Conservation (phyloP, 2,329 filamentous ascomycete species). For the Phyllosticta capitalensis region DNA sequence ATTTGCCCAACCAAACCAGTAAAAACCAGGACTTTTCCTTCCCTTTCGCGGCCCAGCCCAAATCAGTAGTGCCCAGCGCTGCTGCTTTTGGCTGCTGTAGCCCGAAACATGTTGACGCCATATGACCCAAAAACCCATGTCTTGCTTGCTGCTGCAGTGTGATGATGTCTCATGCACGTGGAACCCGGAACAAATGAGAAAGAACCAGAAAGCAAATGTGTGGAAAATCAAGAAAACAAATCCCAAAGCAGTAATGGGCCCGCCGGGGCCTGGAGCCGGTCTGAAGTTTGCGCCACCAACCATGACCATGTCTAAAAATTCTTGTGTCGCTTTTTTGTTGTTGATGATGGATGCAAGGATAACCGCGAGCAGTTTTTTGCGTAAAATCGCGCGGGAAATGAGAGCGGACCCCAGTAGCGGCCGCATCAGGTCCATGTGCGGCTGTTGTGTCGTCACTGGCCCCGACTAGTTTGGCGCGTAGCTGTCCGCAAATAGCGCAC, state of each 20-base stretch:
- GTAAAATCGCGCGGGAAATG: constrained; percentile 1
- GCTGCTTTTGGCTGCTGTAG: not conserved
- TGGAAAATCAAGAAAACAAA: too few species aligned
- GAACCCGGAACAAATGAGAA: not conserved
- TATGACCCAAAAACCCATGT: not conserved
- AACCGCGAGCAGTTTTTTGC: not conserved
- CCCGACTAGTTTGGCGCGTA: not conserved
- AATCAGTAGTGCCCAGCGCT: not conserved
- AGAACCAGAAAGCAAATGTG: not conserved
- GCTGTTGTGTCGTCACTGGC: not conserved
- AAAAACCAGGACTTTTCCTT: not conserved
- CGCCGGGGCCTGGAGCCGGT: not conserved
- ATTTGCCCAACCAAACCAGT: not conserved
- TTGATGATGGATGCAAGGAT: not conserved
- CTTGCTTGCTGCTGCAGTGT: not conserved
- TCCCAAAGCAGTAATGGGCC: not conserved
- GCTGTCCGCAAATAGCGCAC: not conserved
- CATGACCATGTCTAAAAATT: not conserved
- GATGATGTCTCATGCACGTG: not conserved
- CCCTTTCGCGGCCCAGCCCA: not conserved
- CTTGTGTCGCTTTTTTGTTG: not conserved
- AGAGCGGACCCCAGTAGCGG: constrained; percentile 2
- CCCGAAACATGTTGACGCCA: not conserved
- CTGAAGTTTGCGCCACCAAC: not conserved
- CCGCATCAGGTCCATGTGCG: not conserved